Conservation (phyloP, 2,329 filamentous ascomycete genomes). For the Byssochlamys sp. region DNA sequence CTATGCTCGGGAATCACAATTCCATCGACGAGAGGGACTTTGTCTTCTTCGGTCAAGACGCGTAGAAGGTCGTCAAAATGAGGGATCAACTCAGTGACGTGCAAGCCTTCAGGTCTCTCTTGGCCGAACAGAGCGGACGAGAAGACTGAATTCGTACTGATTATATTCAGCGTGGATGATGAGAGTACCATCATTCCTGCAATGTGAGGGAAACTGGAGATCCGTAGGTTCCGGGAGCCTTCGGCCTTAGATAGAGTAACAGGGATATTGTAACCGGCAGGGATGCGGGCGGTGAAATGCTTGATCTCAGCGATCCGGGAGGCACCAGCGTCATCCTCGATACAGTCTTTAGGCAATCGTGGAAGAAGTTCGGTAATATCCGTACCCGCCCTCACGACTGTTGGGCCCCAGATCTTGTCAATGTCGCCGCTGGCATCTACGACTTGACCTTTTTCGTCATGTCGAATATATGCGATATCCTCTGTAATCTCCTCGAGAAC, state of each 20-base stretch:
- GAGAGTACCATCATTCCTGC: conserved; percentile 90
- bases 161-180: conserved; percentile 66
- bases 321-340: conserved; percentile 66
- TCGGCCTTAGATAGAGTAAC: conserved; percentile 67
- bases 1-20: conserved; percentile 94
- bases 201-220: conserved; percentile 94
- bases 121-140: conserved; percentile 86
- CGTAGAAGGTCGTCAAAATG: conserved; percentile 75
- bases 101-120: conserved; percentile 68
- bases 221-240: conserved; percentile 61
- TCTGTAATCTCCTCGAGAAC: conserved; percentile 96
- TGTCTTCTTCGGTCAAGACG: conserved; percentile 77
- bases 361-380: conserved; percentile 73
- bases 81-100: conserved; percentile 72
- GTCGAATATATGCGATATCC: conserved; percentile 67
- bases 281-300: conserved; percentile 77
- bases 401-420: conserved; percentile 76
- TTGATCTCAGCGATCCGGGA: conserved; percentile 60
- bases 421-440: conserved; percentile 62
- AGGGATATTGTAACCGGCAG: conserved; percentile 69
- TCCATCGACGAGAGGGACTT: conserved; percentile 74
- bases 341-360: conserved; percentile 63
- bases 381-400: conserved; percentile 56
- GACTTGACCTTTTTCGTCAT: conserved; percentile 70
- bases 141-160: conserved; percentile 91